Conservation (phyloP, 345 rosid species). For the Noccaea caerulescens region DNA sequence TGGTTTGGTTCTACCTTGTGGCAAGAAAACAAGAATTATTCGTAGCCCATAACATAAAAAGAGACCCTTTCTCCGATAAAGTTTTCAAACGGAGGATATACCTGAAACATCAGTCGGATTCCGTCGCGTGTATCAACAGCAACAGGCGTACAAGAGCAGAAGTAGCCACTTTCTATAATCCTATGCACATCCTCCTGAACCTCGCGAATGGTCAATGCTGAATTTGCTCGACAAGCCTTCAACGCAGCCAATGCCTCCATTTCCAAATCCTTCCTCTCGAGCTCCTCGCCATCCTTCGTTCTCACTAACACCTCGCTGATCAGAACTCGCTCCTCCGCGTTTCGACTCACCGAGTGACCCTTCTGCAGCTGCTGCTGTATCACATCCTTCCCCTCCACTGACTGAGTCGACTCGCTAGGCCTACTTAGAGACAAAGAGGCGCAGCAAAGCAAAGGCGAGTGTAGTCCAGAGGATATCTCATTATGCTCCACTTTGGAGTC, state of each 20-base stretch:
- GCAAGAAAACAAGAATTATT: conserved; percentile 51
- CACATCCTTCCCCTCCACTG: conserved; percentile 39
- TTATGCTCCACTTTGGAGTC: neutral
- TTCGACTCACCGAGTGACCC: conserved; percentile 52
- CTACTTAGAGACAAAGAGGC: conserved; percentile 55
- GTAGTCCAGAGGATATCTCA: neutral
- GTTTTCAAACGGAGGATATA: conserved; percentile 26
- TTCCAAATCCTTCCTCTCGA: conserved; percentile 91
- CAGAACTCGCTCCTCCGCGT: conserved; percentile 85
- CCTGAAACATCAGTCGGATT: conserved; percentile 88
- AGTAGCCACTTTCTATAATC: conserved; percentile 88
- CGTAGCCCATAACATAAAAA: conserved; percentile 18
- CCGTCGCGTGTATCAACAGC: conserved; percentile 95
- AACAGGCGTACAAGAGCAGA: conserved; percentile 83
- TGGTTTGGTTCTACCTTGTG: conserved; percentile 98
- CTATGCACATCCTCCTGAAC: conserved; percentile 95
- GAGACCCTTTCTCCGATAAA: neutral
- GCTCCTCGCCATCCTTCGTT: conserved; percentile 93
- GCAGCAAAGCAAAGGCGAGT: conserved; percentile 56
- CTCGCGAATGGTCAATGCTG: conserved; percentile 81
- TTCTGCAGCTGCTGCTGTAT: conserved; percentile 48
- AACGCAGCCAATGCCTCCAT: conserved; percentile 79
- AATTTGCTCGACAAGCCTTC: conserved; percentile 82
- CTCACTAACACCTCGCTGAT: conserved; percentile 88
- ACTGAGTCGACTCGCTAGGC: conserved; percentile 47